These are phyloP conservation scores for Xylaria cubensis DNA, from an alignment of 495 filamentous ascomycete genomes.

Conservation along the genomic window DNA sequence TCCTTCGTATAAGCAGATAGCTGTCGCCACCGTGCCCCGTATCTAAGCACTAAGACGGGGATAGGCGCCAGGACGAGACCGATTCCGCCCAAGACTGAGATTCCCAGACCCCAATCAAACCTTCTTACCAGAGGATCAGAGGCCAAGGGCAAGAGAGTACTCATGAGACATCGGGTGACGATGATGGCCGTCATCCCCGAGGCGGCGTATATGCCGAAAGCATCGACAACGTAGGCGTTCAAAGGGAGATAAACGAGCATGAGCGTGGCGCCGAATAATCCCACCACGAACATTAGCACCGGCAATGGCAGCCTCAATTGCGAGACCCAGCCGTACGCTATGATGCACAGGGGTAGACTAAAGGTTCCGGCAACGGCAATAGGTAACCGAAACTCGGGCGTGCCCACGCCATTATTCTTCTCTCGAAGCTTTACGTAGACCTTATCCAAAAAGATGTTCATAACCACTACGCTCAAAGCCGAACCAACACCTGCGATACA, in stretches of 20 bases:
- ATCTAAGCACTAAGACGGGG: constrained; percentile 57
- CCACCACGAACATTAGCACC: constrained; percentile 49
- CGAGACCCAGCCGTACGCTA: constrained; percentile 58
- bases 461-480: constrained; percentile 50
- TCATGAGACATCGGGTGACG: constrained; percentile 59
- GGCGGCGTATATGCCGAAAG: constrained; percentile 61
- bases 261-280: constrained; percentile 44
- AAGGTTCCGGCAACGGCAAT: constrained; percentile 52
- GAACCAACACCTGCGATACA: constrained; percentile 55
- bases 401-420: constrained; percentile 44
- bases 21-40: constrained; percentile 58
- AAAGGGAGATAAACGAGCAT: constrained; percentile 57
- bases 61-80: constrained; percentile 55
- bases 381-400: constrained; percentile 60
- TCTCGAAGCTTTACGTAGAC: constrained; percentile 58
- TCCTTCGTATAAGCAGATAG: constrained; percentile 53
- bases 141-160: constrained; percentile 60
- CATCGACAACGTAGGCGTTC: constrained; percentile 63
- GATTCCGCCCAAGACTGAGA: constrained; percentile 49
- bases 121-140: constrained; percentile 49
- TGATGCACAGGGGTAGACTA: constrained; percentile 50
- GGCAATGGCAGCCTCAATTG: constrained; percentile 46
- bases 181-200: constrained; percentile 64
- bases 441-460: constrained; percentile 55
- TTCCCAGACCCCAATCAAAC: constrained; percentile 59